A percentile compares a stretch with the other conserved stretches of the same genome.
These are phyloP conservation scores for Carex pumila DNA, from an alignment of 176 grass and related monocot species.

Conservation along the genomic window DNA sequence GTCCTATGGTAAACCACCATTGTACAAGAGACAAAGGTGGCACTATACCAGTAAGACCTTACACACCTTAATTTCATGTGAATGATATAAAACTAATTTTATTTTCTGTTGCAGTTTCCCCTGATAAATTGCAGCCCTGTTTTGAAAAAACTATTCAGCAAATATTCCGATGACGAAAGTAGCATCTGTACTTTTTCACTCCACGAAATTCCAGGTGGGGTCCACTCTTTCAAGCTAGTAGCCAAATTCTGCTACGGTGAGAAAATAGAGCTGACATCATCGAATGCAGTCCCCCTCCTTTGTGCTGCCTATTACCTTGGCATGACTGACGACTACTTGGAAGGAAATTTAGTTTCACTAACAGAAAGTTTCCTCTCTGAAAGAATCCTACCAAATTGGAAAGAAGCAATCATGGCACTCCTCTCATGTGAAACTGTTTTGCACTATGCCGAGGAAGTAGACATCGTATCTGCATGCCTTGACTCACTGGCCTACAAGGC, in stretches of 20 bases:
- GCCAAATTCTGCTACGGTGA: slow-evolving; percentile 87
- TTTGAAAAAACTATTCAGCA: slow-evolving; percentile 64
- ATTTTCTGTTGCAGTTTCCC: slow-evolving; percentile 53
- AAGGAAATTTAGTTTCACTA: slow-evolving; percentile 68
- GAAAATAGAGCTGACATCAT: slow-evolving; percentile 70
- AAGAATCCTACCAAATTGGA: slow-evolving; percentile 58
- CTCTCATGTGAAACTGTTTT: slow-evolving; percentile 72
- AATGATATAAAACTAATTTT: not conserved
- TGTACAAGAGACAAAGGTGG: not conserved
- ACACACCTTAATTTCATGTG: not conserved
- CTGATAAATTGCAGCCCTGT: slow-evolving; percentile 69
- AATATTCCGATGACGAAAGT: slow-evolving; percentile 34
- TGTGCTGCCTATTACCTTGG: slow-evolving; percentile 75
- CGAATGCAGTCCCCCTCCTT: slow-evolving; percentile 64
- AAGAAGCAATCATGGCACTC: slow-evolving; percentile 73
- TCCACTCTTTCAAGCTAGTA: slow-evolving; percentile 73
- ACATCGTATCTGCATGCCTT: slow-evolving; percentile 64
- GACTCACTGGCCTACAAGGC: slow-evolving; percentile 64
- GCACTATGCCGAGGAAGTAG: slow-evolving; percentile 55
- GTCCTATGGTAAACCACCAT: not conserved
- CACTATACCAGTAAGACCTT: not conserved
- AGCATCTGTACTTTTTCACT: slow-evolving; percentile 58
- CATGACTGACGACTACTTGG: slow-evolving; percentile 82
- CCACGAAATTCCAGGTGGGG: slow-evolving; percentile 72
- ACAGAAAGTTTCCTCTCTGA: slow-evolving; percentile 57